phyloP scores from a whole-genome alignment of 2,329 filamentous ascomycete genomes.

The Hymenoscyphus fructigenus region DNA sequence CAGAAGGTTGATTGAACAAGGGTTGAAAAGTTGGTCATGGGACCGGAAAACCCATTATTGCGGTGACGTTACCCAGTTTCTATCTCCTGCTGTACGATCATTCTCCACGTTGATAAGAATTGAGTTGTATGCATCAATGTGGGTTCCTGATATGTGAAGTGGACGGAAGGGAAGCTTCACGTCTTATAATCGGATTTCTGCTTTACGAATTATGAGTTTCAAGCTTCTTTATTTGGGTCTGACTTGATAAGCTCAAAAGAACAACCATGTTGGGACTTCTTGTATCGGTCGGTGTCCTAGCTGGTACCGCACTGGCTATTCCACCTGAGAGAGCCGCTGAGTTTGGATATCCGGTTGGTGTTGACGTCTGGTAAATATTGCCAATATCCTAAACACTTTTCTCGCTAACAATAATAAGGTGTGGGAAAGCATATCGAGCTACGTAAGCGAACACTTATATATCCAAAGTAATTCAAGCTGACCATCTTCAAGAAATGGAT shows the following conservation, averaged over 20 bases:
- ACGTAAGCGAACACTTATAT: constrained; percentile 32
- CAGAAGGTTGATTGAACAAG: background rate
- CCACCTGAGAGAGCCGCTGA: constrained; percentile 23
- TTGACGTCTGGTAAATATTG: constrained; percentile 41
- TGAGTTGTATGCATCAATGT: background rate
- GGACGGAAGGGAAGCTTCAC: background rate
- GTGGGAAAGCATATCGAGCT: constrained; percentile 45
- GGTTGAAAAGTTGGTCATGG: background rate
- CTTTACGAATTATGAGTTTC: background rate
- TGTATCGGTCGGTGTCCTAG: background rate
- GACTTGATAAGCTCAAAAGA: background rate
- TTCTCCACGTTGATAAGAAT: constrained; percentile 1
- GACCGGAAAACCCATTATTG: background rate
- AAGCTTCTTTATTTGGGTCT: background rate
- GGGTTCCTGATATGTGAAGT: background rate
- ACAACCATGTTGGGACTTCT: background rate
- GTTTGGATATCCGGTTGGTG: constrained; percentile 42
- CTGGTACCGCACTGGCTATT: constrained; percentile 9
- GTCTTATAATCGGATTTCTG: background rate
- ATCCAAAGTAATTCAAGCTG: background rate
- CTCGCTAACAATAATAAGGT: constrained; percentile 1
- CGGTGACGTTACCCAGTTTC: background rate
- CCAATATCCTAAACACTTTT: background rate
- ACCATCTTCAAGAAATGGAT: constrained; percentile 40
- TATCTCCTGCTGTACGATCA: background rate